Percentiles rank a stretch among this genome's conserved stretches.
Evolutionary conservation across 2,329 filamentous ascomycete species (phyloP).

Genomic region (Exophiala mesophila): DNA sequence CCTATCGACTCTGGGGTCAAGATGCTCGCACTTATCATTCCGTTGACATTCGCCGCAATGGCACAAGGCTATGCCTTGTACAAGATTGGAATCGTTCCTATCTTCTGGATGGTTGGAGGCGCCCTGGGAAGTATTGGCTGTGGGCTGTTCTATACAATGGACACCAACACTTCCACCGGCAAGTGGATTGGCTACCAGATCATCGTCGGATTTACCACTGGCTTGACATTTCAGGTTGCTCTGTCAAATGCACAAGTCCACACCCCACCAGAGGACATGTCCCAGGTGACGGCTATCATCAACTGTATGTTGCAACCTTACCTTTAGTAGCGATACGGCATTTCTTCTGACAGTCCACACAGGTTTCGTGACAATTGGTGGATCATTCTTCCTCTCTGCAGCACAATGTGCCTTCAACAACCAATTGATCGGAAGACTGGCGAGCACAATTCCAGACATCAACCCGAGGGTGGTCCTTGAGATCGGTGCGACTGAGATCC

Average conservation of each 20-base stretch:
- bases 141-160: constrained; percentile 33
- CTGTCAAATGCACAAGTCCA: constrained; percentile 16
- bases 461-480: constrained; percentile 24
- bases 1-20: constrained; percentile 36
- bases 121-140: constrained; percentile 25
- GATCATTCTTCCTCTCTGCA: constrained; percentile 29
- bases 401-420: constrained; percentile 32
- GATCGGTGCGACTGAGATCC: constrained; percentile 30
- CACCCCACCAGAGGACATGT: constrained; percentile 3
- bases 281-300: constrained; percentile 13
- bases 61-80: constrained; percentile 31
- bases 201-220: constrained; percentile 29
- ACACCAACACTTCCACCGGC: constrained; percentile 23
- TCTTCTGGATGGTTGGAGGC: constrained; percentile 29
- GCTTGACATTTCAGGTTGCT: constrained; percentile 27
- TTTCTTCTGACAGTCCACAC: no score
- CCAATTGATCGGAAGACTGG: constrained; percentile 26
- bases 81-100: constrained; percentile 30
- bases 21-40: constrained; percentile 40
- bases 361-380: constrained; percentile 29
- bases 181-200: constrained; percentile 37
- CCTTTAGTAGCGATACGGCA: no score
- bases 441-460: constrained; percentile 25
- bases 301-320: no score
- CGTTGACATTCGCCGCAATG: no score